phyloP scores from a whole-genome alignment of 148 eudicot genomes.

The Oxyria digyna region DNA sequence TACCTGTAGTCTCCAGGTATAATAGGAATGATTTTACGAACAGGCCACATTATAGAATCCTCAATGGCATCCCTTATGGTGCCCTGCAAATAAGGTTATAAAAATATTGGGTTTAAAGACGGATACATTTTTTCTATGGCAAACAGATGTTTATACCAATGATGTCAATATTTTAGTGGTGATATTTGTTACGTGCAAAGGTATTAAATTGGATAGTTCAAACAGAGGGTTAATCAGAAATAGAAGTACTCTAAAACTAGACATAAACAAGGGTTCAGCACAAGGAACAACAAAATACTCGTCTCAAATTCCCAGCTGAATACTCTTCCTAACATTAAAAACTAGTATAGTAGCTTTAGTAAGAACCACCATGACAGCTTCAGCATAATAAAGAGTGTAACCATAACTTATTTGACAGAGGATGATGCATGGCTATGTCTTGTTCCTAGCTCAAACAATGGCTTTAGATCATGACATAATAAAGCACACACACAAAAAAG shows the following conservation, averaged over 20 bases:
- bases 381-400: not conserved
- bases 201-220: not conserved
- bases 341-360: not conserved
- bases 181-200: not conserved
- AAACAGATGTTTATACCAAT: not conserved
- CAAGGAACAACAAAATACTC: not conserved
- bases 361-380: not conserved
- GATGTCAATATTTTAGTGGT: not conserved
- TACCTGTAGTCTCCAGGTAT: constrained; percentile 96
- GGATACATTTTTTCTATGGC: not conserved
- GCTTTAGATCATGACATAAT: not conserved
- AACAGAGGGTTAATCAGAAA: not conserved
- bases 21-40: constrained; percentile 86
- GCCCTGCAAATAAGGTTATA: constrained; percentile 27
- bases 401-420: not conserved
- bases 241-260: not conserved
- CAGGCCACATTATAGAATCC: constrained; percentile 98
- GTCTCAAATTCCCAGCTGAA: not conserved
- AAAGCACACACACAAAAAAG: not conserved
- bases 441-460: not conserved
- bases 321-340: not conserved
- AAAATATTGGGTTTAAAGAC: not conserved
- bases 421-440: not conserved
- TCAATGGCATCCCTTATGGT: constrained; percentile 89
- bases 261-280: not conserved